Base-by-base conservation (phyloP, 163 green algal genomes). In the Chlorella variabilis region DNA sequence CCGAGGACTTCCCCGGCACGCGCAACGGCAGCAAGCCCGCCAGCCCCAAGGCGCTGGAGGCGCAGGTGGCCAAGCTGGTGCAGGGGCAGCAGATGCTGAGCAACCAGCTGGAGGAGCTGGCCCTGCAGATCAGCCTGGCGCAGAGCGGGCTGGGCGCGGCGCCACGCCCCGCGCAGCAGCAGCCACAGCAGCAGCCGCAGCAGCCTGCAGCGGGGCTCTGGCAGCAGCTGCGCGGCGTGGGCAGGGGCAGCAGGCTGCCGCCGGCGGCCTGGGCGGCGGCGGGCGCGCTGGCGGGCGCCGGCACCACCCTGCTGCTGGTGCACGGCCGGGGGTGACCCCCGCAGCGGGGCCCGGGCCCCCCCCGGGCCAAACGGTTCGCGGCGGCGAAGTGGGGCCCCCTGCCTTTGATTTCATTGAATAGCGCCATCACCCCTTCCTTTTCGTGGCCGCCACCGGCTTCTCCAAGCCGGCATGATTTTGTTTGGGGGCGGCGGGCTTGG, bases 31-130 rank as follows among this genome's bases (percentile, higher is more conserved):
- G 49, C 51, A 78, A 78, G 71, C 51, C 71, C 1, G 71, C 71
- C 34, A 78, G 61, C 56, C 75, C 75, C 7, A 66, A 75, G 62
- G 25, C 61, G 2, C 62, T 82, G 42, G 45, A 82, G n/a, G 51
- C 71, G 2, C 82, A 82, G 69, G 66, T 83, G 49, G 45, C 59
- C 68, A 84, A 78, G 84, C 81, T 91, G 41, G n/a, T 84, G 41
- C 49, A 73, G 38, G 79, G 78, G 54, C 84, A 88, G 71, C 45
- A 68, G 63, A 48, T 65, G 63, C 83, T 90, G 39, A 83, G 66
- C 75, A 67, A 58, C 41, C 87, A 89, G 80, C 36, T 91, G 71
- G 77, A 89, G 48, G 54, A 84, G 59, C 75, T 90, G n/a, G 34
- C 81, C 2, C 48, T 87, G 54, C 80, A 87, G 75, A 56, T 89